Evolutionary conservation across 2,329 filamentous ascomycete genomes (phyloP).

Genomic region (Epichloe scottii): DNA sequence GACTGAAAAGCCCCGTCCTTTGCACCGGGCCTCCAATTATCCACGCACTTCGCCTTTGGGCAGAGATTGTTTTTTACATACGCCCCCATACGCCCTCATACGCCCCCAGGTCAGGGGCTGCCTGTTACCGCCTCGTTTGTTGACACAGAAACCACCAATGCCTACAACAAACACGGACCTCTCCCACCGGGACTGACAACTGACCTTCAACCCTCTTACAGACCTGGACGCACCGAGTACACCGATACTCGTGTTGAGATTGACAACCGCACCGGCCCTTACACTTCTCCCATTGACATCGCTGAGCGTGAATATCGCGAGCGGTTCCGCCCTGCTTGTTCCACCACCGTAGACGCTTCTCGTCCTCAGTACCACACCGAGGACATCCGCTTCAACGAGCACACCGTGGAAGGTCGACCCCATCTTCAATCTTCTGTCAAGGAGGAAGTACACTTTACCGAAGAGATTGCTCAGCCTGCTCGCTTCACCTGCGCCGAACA

Average conservation of each 20-base stretch:
- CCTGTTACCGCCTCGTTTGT: conserved; percentile 9
- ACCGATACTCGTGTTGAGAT: conserved; percentile 55
- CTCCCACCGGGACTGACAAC: conserved; percentile 6
- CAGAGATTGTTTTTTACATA: conserved; percentile 7
- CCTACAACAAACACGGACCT: conserved; percentile 14
- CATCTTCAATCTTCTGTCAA: conserved; percentile 32
- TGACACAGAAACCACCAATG: conserved; percentile 12
- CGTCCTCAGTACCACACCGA: conserved; percentile 21
- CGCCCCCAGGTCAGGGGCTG: conserved; percentile 12
- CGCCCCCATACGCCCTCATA: background rate
- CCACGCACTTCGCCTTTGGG: conserved; percentile 5
- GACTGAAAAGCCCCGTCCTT: background rate
- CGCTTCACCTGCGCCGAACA: conserved; percentile 27
- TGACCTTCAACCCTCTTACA: conserved; percentile 9
- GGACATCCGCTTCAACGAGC: conserved; percentile 19
- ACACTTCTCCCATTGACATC: conserved; percentile 44
- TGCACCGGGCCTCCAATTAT: background rate
- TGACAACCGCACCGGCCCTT: conserved; percentile 37
- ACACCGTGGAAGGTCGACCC: conserved; percentile 24
- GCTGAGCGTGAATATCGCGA: conserved; percentile 56
- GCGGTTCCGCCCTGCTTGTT: conserved; percentile 41
- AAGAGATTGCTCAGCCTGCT: conserved; percentile 52
- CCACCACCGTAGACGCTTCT: conserved; percentile 22
- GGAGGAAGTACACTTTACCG: conserved; percentile 47
- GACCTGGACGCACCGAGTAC: conserved; percentile 33